These are phyloP conservation scores for Aspergillus sp. DNA, from an alignment of 2,329 filamentous ascomycete genomes.

Conservation along the genomic window DNA sequence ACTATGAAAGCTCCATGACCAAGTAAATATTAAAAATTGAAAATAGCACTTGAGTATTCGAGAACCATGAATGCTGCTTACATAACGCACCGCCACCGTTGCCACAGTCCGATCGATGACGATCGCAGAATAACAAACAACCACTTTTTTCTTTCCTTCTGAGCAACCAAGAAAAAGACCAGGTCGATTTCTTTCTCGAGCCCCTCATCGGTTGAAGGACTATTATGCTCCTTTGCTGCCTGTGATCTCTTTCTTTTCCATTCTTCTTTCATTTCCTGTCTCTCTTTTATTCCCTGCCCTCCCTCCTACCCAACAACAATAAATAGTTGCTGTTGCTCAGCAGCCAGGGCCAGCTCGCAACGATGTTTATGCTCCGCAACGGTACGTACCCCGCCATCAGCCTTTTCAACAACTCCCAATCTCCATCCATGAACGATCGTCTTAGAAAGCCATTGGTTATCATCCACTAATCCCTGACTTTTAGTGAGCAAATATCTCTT, in stretches of 20 bases:
- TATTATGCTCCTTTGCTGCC: neutral
- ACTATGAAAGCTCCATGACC: no score
- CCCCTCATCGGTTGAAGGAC: no score
- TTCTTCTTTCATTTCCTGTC: neutral
- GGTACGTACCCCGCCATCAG: conserved; percentile 38
- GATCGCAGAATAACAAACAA: conserved; percentile 12
- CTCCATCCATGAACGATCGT: no score
- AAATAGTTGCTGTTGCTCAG: conserved; percentile 13
- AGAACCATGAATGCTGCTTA: neutral
- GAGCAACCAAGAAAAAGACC: neutral
- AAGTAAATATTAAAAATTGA: no score
- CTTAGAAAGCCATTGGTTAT: no score
- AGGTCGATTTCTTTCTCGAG: neutral
- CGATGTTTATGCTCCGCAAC: conserved; percentile 56
- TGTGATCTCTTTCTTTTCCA: neutral
- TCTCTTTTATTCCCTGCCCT: neutral
- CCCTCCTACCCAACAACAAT: neutral
- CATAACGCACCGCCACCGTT: conserved; percentile 7
- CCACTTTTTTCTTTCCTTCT: conserved; percentile 11
- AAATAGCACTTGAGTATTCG: neutral
- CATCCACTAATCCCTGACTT: neutral
- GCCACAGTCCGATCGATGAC: conserved; percentile 18
- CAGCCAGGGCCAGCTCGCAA: conserved; percentile 17
- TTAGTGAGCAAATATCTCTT: conserved; percentile 90
- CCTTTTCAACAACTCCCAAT: conserved; percentile 8